These are phyloP conservation scores for Telopea speciosissima DNA, from an alignment of 177 flowering plant genomes.

Conservation along the genomic window DNA sequence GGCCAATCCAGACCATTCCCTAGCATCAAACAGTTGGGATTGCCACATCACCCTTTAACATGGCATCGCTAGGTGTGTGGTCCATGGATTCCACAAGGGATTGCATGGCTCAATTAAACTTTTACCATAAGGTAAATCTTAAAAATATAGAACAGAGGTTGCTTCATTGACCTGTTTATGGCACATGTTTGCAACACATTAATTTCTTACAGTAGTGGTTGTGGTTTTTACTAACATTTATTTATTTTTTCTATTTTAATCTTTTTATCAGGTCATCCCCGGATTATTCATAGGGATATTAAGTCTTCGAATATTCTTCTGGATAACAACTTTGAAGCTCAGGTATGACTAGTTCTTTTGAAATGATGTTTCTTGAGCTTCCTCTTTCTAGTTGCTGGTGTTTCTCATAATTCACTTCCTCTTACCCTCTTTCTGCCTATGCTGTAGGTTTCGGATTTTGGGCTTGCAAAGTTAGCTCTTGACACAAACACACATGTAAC, in stretches of 20 bases:
- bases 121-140: too few species aligned
- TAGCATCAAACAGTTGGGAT: too few species aligned
- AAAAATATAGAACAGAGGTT: too few species aligned
- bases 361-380: not conserved
- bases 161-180: not conserved
- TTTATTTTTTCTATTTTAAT: not conserved
- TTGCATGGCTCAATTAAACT: too few species aligned
- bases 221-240: not conserved
- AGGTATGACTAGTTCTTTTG: constrained; percentile 26
- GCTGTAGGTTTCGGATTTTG: constrained; percentile 70
- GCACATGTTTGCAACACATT: not conserved
- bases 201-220: not conserved
- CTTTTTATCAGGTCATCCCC: constrained; percentile 47
- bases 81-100: too few species aligned
- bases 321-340: constrained; percentile 51
- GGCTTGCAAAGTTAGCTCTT: constrained; percentile 59
- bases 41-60: too few species aligned
- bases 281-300: constrained; percentile 62
- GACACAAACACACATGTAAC: constrained; percentile 61
- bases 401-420: not conserved
- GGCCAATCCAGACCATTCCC: too few species aligned
- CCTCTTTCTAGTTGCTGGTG: not conserved
- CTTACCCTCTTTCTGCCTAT: not conserved
- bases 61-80: too few species aligned
- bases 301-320: constrained; percentile 61